Evolutionary conservation across 2,329 filamentous ascomycete species (phyloP).

Genomic region (Pyrenochaeta sp.): DNA sequence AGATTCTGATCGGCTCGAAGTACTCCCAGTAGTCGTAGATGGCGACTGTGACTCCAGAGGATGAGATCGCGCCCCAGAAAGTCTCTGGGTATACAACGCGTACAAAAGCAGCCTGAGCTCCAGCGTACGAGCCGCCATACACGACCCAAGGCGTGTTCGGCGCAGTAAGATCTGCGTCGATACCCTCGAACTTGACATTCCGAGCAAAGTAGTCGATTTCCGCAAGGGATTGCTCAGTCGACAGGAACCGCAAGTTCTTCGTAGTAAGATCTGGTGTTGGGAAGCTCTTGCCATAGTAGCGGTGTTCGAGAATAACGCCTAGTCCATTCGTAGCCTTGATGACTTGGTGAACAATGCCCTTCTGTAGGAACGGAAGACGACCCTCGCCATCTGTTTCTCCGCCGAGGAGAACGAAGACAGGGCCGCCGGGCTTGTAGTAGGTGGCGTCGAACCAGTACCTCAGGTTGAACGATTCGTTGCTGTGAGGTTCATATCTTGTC

Average conservation of each 20-base stretch:
- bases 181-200: slow-evolving; percentile 73
- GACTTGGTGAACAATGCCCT: slow-evolving; percentile 78
- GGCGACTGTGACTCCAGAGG: slow-evolving; percentile 79
- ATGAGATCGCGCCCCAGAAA: slow-evolving; percentile 81
- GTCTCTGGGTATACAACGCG: slow-evolving; percentile 79
- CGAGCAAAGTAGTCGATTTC: slow-evolving; percentile 83
- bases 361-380: slow-evolving; percentile 75
- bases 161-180: slow-evolving; percentile 72
- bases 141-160: slow-evolving; percentile 74
- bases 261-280: slow-evolving; percentile 72
- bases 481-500: slow-evolving; percentile 78
- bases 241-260: slow-evolving; percentile 79
- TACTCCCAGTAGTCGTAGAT: slow-evolving; percentile 80
- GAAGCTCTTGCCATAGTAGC: slow-evolving; percentile 83
- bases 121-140: slow-evolving; percentile 87
- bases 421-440: slow-evolving; percentile 79
- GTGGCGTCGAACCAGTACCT: slow-evolving; percentile 85
- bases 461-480: slow-evolving; percentile 70
- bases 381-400: slow-evolving; percentile 73
- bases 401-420: slow-evolving; percentile 77
- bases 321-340: slow-evolving; percentile 72
- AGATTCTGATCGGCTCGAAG: slow-evolving; percentile 65
- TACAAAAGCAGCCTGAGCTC: slow-evolving; percentile 78
- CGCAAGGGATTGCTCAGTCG: slow-evolving; percentile 82
- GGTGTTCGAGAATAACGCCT: slow-evolving; percentile 83